Conservation (phyloP, 306 rosid genomes). For the Phaseolus lunatus region DNA sequence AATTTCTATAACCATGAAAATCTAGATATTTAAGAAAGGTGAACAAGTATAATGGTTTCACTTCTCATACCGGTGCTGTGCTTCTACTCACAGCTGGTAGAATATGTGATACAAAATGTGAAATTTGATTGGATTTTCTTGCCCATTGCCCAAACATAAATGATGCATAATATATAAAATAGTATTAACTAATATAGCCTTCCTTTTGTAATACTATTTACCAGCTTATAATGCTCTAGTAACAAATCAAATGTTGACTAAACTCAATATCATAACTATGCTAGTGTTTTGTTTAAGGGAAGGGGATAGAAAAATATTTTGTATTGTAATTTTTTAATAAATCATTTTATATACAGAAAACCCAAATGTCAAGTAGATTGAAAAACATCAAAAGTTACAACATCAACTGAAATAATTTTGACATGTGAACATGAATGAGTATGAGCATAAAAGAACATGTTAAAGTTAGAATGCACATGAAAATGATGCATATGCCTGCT, state of each 20-base stretch:
- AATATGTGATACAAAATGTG: not conserved
- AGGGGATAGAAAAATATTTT: not conserved
- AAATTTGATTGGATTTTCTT: not conserved
- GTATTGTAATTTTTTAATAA: not conserved
- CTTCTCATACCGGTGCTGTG: not conserved
- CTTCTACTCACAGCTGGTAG: not conserved
- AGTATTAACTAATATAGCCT: not conserved
- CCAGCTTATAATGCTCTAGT: not conserved
- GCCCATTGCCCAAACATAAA: not conserved
- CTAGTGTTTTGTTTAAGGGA: not conserved
- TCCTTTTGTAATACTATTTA: slow-evolving; percentile 1
- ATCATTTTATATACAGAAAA: not conserved
- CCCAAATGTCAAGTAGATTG: not conserved
- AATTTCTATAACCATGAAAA: not conserved
- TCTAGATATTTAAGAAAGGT: not conserved
- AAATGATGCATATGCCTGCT: not conserved
- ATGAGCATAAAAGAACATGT: not conserved
- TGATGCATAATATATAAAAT: not conserved
- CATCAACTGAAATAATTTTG: not conserved
- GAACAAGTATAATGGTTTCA: not conserved
- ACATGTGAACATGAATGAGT: not conserved
- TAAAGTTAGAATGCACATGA: not conserved
- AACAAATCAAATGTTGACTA: not conserved
- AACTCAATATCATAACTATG: not conserved
- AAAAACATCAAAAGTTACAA: not conserved